Conservation (phyloP, 2,329 filamentous ascomycete genomes). For the Dactylonectria macrodidyma region DNA sequence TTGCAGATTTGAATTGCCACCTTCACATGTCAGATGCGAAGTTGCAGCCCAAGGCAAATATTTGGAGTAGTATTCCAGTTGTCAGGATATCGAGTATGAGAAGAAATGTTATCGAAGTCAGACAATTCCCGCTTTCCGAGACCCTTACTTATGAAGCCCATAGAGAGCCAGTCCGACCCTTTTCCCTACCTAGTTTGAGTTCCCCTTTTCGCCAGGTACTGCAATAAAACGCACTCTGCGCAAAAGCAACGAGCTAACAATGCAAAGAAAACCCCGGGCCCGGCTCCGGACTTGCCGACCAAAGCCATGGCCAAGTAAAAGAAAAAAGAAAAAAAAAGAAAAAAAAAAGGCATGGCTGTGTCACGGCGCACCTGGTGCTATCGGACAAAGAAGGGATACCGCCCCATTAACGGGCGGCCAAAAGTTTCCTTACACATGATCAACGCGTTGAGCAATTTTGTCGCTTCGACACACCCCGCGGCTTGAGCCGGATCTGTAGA, state of each 20-base stretch:
- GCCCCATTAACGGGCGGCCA: constrained; percentile 19
- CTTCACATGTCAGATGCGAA: background rate
- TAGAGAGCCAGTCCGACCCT: background rate
- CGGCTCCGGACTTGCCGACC: constrained; percentile 12
- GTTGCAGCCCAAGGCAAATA: background rate
- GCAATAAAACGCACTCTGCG: background rate
- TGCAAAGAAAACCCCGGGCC: constrained; percentile 2
- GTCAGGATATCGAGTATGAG: constrained; percentile 24
- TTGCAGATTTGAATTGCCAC: constrained; percentile 4
- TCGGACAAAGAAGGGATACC: no score
- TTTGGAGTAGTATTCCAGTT: constrained; percentile 22
- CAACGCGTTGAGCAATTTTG: constrained; percentile 8
- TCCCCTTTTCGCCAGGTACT: constrained; percentile 11
- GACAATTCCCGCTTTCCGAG: constrained; percentile 33
- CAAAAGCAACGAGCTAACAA: constrained; percentile 21
- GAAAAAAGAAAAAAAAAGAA: no score
- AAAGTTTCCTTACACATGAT: constrained; percentile 16
- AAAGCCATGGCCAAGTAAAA: background rate
- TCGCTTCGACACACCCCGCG: constrained; percentile 22
- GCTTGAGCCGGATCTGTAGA: constrained; percentile 25
- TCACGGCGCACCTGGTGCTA: constrained; percentile 8
- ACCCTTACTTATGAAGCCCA: constrained; percentile 7
- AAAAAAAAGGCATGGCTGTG: background rate
- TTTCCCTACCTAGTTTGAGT: background rate
- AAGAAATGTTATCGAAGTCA: constrained; percentile 24